Evolutionary conservation across 371 early-diverging fungal genomes (phyloP).

Genomic region (Cokeromyces recurvatus): DNA sequence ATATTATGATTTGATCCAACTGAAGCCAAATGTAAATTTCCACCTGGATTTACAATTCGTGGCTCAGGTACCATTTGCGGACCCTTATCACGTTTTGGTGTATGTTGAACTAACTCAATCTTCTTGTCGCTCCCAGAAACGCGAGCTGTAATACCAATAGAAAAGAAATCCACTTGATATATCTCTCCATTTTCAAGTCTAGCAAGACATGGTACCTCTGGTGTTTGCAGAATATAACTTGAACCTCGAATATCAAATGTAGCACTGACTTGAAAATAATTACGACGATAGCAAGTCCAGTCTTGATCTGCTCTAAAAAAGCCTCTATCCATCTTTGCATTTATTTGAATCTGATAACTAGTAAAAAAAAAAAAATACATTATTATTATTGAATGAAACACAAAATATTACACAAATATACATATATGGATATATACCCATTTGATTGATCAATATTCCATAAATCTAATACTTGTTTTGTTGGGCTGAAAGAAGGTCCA

Average conservation of each 20-base stretch:
- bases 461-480: conserved; percentile 36
- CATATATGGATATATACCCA: conserved; percentile 6
- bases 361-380: not conserved
- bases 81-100: conserved; percentile 89
- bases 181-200: conserved; percentile 31
- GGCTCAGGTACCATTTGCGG: conserved; percentile 74
- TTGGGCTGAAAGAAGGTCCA: conserved; percentile 39
- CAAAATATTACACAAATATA: conserved; percentile 3
- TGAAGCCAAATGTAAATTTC: conserved; percentile 44
- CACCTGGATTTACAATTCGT: conserved; percentile 54
- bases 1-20: conserved; percentile 43
- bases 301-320: conserved; percentile 73
- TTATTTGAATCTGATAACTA: conserved; percentile 45
- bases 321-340: conserved; percentile 72
- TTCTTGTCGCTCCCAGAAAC: conserved; percentile 52
- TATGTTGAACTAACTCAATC: conserved; percentile 84
- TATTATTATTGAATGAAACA: conserved; percentile 2
- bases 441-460: conserved; percentile 43
- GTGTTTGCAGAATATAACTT: conserved; percentile 29
- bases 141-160: conserved; percentile 62
- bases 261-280: conserved; percentile 84
- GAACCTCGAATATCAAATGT: conserved; percentile 55
- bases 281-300: conserved; percentile 92
- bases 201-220: conserved; percentile 54
- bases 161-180: conserved; percentile 47